phyloP scores from a whole-genome alignment of 2,329 filamentous ascomycete species.

The Raffaelea arxii region DNA sequence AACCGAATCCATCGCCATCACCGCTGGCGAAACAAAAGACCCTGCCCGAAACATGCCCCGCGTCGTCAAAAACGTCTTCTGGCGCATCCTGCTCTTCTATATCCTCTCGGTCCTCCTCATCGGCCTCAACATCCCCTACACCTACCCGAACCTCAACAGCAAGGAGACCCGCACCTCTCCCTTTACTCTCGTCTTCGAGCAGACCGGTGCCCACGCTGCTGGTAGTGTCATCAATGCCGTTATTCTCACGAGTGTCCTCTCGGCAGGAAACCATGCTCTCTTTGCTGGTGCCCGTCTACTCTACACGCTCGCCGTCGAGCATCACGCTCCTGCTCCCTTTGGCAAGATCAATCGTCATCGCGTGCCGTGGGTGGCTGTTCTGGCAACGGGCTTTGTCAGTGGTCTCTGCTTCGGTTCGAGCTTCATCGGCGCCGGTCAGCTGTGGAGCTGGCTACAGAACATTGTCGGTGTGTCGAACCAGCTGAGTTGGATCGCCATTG shows the following conservation, averaged over 20 bases:
- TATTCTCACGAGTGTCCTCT: conserved; percentile 47
- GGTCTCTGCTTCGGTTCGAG: conserved; percentile 55
- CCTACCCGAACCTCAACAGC: conserved; percentile 32
- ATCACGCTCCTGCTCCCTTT: conserved; percentile 47
- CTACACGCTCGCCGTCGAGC: conserved; percentile 44
- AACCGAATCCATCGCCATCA: conserved; percentile 66
- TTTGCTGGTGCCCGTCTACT: conserved; percentile 47
- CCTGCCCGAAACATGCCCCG: conserved; percentile 50
- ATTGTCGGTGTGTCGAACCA: conserved; percentile 60
- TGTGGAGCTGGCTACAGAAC: conserved; percentile 60
- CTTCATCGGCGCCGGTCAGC: conserved; percentile 54
- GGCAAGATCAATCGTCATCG: conserved; percentile 36
- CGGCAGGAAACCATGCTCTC: conserved; percentile 48
- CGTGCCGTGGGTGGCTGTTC: conserved; percentile 43
- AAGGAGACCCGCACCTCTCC: conserved; percentile 38
- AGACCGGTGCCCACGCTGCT: conserved; percentile 43
- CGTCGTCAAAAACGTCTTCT: conserved; percentile 57
- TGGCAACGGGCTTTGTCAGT: conserved; percentile 42
- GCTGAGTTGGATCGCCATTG: conserved; percentile 55
- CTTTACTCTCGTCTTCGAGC: conserved; percentile 55
- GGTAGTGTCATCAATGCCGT: conserved; percentile 52
- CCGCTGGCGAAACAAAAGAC: conserved; percentile 58
- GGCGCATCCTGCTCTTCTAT: conserved; percentile 49
- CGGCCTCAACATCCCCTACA: conserved; percentile 51
- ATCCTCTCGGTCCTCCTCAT: conserved; percentile 41